These are phyloP conservation scores for Macrocybe gigantea DNA, from an alignment of 768 basidiomycete species.

Conservation along the genomic window DNA sequence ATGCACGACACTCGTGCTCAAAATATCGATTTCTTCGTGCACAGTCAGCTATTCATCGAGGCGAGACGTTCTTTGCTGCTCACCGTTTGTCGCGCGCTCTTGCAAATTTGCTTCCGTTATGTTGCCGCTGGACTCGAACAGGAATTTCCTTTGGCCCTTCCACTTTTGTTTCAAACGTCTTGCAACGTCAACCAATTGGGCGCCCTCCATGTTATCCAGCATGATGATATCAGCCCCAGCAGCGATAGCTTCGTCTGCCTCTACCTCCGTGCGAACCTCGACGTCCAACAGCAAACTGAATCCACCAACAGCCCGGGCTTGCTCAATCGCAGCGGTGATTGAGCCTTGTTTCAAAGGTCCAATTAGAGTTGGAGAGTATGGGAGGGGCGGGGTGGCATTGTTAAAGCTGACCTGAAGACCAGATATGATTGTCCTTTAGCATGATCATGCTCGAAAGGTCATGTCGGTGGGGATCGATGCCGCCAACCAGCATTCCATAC, in stretches of 20 bases:
- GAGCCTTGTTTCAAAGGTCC: conserved; percentile 48
- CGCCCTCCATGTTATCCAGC: conserved; percentile 90
- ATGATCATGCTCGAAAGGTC: conserved; percentile 99
- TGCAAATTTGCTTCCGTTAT: conserved; percentile 86
- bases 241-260: conserved; percentile 95
- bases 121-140: conserved; percentile 92
- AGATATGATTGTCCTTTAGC: conserved; percentile 99
- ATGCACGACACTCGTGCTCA: conserved; percentile 87
- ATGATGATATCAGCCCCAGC: conserved; percentile 95
- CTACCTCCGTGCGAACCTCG: conserved; percentile 82
- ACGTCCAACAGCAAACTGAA: conserved; percentile 91
- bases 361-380: background rate
- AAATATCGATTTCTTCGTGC: conserved; percentile 80
- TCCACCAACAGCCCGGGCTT: conserved; percentile 86
- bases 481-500: conserved; percentile 97
- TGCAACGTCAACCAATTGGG: conserved; percentile 62
- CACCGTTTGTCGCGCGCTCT: conserved; percentile 79
- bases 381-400: conserved; percentile 9
- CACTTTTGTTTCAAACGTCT: conserved; percentile 71
- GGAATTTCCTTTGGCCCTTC: conserved; percentile 75
- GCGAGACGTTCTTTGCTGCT: conserved; percentile 14
- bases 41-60: background rate
- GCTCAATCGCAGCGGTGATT: conserved; percentile 80
- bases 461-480: conserved; percentile 91
- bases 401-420: conserved; percentile 76